Percentiles rank a stretch among this genome's conserved stretches.
Evolutionary conservation across 2,329 filamentous ascomycete species (phyloP).

Genomic region (Fusarium pininemorale): DNA sequence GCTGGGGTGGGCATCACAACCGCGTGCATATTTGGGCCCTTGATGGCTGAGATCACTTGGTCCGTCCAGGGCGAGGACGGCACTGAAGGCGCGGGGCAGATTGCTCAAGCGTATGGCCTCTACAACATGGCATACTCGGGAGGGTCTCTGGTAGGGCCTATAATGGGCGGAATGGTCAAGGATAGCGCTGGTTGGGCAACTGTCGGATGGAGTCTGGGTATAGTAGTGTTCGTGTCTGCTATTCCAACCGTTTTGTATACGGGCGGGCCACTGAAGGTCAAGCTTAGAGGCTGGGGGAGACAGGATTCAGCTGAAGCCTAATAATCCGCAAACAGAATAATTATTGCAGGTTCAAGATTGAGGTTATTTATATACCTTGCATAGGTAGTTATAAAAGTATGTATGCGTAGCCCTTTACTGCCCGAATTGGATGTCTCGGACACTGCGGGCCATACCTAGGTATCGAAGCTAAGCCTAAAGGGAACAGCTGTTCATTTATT

Average conservation of each 20-base stretch:
- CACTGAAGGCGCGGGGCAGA: slow-evolving; percentile 39
- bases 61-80: slow-evolving; percentile 39
- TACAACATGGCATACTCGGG: slow-evolving; percentile 50
- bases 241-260: slow-evolving; percentile 43
- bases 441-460: not conserved
- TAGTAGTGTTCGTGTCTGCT: slow-evolving; percentile 43
- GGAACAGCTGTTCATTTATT: slow-evolving; percentile 2
- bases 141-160: slow-evolving; percentile 46
- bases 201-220: slow-evolving; percentile 45
- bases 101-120: slow-evolving; percentile 48
- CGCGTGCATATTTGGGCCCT: slow-evolving; percentile 46
- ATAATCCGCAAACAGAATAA: not conserved
- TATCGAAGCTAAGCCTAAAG: slow-evolving; percentile 30
- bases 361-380: not conserved
- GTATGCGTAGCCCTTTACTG: not conserved
- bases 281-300: slow-evolving; percentile 38
- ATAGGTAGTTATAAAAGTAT: not conserved
- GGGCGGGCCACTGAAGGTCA: slow-evolving; percentile 40
- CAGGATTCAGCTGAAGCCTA: not conserved
- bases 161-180: slow-evolving; percentile 49
- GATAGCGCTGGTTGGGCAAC: slow-evolving; percentile 46
- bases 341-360: not conserved
- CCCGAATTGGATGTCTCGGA: not conserved
- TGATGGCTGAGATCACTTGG: slow-evolving; percentile 51
- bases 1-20: slow-evolving; percentile 44